These are phyloP conservation scores for Diospyros lotus DNA, from an alignment of 148 eudicot species.

Conservation along the genomic window DNA sequence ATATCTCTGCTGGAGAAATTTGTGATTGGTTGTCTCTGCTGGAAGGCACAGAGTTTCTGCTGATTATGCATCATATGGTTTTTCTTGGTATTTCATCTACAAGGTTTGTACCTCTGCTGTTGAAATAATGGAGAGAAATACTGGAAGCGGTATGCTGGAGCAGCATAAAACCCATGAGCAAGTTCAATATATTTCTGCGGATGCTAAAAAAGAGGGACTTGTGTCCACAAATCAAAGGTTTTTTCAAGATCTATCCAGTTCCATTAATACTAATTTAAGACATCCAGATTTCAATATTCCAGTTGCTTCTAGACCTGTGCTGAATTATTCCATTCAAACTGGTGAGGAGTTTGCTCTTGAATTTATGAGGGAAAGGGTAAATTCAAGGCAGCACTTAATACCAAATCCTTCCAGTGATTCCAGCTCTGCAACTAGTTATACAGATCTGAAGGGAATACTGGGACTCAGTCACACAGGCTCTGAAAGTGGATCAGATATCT, in stretches of 20 bases:
- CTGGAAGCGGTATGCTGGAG: constrained; percentile 32
- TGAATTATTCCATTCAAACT: constrained; percentile 33
- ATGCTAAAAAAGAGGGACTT: constrained; percentile 45
- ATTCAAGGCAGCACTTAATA: constrained; percentile 22
- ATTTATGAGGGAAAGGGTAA: constrained; percentile 30
- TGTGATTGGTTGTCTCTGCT: constrained; percentile 5
- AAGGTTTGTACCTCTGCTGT: constrained; percentile 3
- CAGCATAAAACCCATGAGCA: constrained; percentile 41
- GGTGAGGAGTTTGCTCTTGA: constrained; percentile 38
- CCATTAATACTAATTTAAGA: constrained; percentile 47
- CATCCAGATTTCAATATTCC: constrained; percentile 40
- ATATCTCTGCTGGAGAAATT: neutral
- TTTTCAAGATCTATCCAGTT: constrained; percentile 61
- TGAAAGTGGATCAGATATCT: constrained; percentile 43
- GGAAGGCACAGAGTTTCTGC: constrained; percentile 8
- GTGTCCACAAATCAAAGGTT: constrained; percentile 53
- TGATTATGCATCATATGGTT: neutral
- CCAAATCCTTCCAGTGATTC: constrained; percentile 22
- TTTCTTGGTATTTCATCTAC: neutral
- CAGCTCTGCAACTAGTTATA: constrained; percentile 16
- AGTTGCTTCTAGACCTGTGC: constrained; percentile 23
- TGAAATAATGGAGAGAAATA: constrained; percentile 29
- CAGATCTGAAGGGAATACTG: constrained; percentile 43
- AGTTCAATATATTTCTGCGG: constrained; percentile 34
- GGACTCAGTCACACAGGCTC: constrained; percentile 44